Percentiles rank a stretch among this genome's conserved stretches.
phyloP scores from a whole-genome alignment of 129 eudicot genomes.

The Helichrysum umbraculigerum region DNA sequence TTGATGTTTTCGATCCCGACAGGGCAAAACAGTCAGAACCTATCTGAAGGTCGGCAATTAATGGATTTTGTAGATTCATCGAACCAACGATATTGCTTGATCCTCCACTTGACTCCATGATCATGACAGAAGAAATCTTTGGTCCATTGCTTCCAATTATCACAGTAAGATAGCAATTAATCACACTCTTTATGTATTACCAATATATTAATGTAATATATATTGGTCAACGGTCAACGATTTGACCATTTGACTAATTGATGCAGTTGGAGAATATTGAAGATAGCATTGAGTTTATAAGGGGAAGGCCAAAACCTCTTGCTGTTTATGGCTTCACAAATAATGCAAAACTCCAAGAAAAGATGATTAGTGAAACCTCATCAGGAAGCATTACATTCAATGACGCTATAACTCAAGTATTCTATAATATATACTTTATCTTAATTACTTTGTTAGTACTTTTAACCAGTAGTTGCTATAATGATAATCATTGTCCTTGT shows the following conservation, averaged over 20 bases:
- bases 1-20: neutral
- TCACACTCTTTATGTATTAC: too few species aligned
- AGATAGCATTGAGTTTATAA: conserved; percentile 69
- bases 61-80: conserved; percentile 48
- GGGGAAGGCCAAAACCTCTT: conserved; percentile 71
- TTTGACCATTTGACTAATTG: conserved; percentile 14
- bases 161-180: conserved; percentile 43
- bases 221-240: neutral
- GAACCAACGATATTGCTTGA: conserved; percentile 88
- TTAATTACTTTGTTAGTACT: neutral
- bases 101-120: conserved; percentile 72
- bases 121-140: conserved; percentile 90
- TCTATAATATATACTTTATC: neutral
- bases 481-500: neutral
- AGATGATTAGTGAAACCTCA: conserved; percentile 57
- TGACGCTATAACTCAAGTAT: conserved; percentile 77
- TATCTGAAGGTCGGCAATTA: neutral
- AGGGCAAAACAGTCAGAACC: neutral
- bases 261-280: conserved; percentile 74
- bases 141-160: conserved; percentile 93
- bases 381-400: conserved; percentile 76
- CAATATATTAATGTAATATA: neutral
- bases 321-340: conserved; percentile 78
- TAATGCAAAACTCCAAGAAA: conserved; percentile 47
- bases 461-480: neutral